A percentile compares a stretch with the other conserved stretches of the same genome.
These are phyloP conservation scores for Typha latifolia DNA, from an alignment of 176 grass and related monocot species.

Conservation along the genomic window DNA sequence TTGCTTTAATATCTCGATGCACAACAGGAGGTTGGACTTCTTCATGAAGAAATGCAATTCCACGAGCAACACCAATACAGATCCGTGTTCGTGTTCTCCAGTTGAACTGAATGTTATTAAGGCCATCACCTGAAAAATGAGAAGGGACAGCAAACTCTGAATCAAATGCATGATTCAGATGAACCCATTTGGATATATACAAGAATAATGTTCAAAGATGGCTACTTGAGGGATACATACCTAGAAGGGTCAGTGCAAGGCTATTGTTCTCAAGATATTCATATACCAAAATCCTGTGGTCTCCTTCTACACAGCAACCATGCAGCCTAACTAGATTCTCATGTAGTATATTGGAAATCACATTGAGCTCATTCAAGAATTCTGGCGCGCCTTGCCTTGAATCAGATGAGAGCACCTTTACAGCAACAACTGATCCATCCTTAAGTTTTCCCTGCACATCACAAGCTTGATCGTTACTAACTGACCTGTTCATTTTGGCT, in stretches of 20 bases:
- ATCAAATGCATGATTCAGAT: not conserved
- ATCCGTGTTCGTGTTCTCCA: constrained; percentile 63
- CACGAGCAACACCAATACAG: constrained; percentile 45
- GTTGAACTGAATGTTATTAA: constrained; percentile 45
- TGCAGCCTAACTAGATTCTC: constrained; percentile 59
- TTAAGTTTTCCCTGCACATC: constrained; percentile 52
- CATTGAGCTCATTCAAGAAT: constrained; percentile 73
- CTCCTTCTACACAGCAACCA: constrained; percentile 72
- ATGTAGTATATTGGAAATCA: constrained; percentile 62
- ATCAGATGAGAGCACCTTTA: constrained; percentile 79
- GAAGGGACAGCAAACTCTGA: constrained; percentile 6
- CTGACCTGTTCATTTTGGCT: not conserved
- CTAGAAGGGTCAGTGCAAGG: constrained; percentile 60
- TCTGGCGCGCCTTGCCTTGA: constrained; percentile 60
- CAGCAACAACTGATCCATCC: constrained; percentile 57
- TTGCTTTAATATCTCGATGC: constrained; percentile 87
- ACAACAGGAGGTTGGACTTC: constrained; percentile 44
- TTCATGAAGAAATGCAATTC: constrained; percentile 71
- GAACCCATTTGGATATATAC: not conserved
- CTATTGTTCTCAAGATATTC: constrained; percentile 84
- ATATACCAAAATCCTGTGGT: constrained; percentile 69
- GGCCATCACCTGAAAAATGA: constrained; percentile 31
- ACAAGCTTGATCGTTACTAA: constrained; percentile 14
- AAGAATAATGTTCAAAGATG: no score
- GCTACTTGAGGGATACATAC: constrained; percentile 11